phyloP scores from a whole-genome alignment of 2,329 filamentous ascomycete genomes.

The Orbilia oligospora region DNA sequence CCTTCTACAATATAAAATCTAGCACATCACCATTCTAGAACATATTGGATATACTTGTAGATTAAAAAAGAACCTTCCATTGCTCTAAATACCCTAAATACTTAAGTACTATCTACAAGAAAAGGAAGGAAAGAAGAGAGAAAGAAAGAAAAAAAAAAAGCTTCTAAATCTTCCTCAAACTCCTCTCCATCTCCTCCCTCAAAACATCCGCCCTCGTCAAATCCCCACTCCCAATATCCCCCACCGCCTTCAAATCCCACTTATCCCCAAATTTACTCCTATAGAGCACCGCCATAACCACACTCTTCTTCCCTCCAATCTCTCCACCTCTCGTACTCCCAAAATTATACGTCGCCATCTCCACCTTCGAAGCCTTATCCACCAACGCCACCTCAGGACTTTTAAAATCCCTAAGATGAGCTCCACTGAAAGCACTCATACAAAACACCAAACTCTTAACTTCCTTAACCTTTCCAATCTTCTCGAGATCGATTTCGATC shows the following conservation, averaged over 20 bases:
- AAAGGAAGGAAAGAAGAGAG: not conserved
- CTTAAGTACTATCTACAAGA: too few species aligned
- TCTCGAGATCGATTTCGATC: slow-evolving; percentile 42
- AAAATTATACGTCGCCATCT: slow-evolving; percentile 58
- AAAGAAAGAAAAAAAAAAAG: not conserved
- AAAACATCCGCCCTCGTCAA: slow-evolving; percentile 36
- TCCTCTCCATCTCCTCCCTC: slow-evolving; percentile 39
- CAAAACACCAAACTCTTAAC: slow-evolving; percentile 57
- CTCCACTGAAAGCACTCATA: slow-evolving; percentile 48
- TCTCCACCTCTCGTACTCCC: slow-evolving; percentile 27
- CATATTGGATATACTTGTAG: too few species aligned
- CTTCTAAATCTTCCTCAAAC: slow-evolving; percentile 38
- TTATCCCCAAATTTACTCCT: slow-evolving; percentile 32
- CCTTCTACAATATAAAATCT: too few species aligned
- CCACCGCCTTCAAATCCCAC: slow-evolving; percentile 59
- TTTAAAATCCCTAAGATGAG: slow-evolving; percentile 38
- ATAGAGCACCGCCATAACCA: slow-evolving; percentile 55
- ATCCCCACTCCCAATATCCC: slow-evolving; percentile 57
- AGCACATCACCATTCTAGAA: too few species aligned
- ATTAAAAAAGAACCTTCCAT: not conserved
- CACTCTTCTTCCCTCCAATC: slow-evolving; percentile 50
- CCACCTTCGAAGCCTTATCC: slow-evolving; percentile 37
- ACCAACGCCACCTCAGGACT: slow-evolving; percentile 47
- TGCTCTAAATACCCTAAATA: too few species aligned
- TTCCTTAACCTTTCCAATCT: not conserved